Evolutionary conservation across 2,329 filamentous ascomycete genomes (phyloP), one percentile per base, ranked within the genome.

Genomic region (Fusarium mundagurra): DNA sequence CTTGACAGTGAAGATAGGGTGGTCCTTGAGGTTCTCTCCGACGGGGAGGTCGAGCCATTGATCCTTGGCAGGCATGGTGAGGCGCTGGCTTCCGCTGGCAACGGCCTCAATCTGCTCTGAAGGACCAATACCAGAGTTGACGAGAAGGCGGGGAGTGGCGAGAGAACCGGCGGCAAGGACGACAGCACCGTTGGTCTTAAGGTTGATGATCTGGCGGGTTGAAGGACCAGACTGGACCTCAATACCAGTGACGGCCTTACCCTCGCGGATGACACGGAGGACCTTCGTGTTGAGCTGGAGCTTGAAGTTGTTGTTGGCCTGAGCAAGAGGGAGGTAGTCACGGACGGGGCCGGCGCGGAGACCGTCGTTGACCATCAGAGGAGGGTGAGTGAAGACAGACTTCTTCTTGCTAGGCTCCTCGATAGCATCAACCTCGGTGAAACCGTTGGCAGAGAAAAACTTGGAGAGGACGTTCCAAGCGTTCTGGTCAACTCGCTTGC

Each of bases 321-420:
- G 85, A 3, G 91, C 91, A 24, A 87, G 85, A 9, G 91, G 89
- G 3, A 94, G 88, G 77, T 94, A 94, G 1, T 92, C 93, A 14
- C 90, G 90, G 79, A 94, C 85, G 18, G 92, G 92, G 2, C 93
- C 92, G 50, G 90, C 90, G 68, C 92, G 86, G 80, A 93, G 90
- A 59, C 91, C 92, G 51, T 90, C 83, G 11, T 85, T 84, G 79
- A 90, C 93, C 76, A 77, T 77, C 47, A 67, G 48, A 9, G 93
- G 33, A 90, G 87, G 31, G 90, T 89, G 81, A 90, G 88, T 48
- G 88, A 87, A 81, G 86, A 94, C 66, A 2, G 89, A 90, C 73
- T 86, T 85, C 82, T 93, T 91, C 87, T 94, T 94, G 79, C 87
- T 85, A 1, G 91, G 91, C 51, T 87, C 83, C 22, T 86, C 77